Evolutionary conservation across 129 eudicot species (phyloP), one percentile per base, ranked within the genome.

Genomic region (Pittosporum tobira): DNA sequence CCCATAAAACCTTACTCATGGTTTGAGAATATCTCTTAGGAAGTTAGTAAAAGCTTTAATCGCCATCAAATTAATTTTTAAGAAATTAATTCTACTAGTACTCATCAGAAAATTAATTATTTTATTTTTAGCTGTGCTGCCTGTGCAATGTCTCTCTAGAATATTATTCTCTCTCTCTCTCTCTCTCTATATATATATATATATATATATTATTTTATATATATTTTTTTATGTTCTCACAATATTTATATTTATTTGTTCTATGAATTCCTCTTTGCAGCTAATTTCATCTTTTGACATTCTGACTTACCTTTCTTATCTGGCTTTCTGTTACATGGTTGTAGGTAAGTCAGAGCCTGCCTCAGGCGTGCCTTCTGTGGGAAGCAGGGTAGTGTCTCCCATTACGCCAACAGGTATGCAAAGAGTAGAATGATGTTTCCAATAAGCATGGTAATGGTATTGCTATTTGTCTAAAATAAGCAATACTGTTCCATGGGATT

Each of bases 321-420:
- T 5, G 16, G 6, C 54, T 37, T 27, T 53, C n/a, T 40, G 45
- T 1, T 15, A 28, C 16, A 2, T 54, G 30, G 2, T 10, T 40
- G 13, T 43, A 52, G 67, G 58, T 24, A 70, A 59, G 22, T 28
- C 51, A 5, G 62, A 43, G 40, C 51, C 74, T 48, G 5, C 61
- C 15, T 40, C 48, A 31, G 51, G 46, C 0, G 59, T 25, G 46
- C 60, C 64, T 56, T 24, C 27, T 11, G 61, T 60, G 63, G 48
- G 27, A 48, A 43, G 58, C 42, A 34, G 25, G 23, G 34, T 59
- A 48, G 45, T 44, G 19, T n/a, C 57, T 57, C 51, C 65, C 21
- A 22, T 20, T 38, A 27, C 6, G 38, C 8, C 11, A 63, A 48
- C 60, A 52, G 69, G 67, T 67, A 67, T 7, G 5, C 13, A 13